Conservation (phyloP, 2,329 filamentous ascomycete genomes). For the Claviceps fusiformis region DNA sequence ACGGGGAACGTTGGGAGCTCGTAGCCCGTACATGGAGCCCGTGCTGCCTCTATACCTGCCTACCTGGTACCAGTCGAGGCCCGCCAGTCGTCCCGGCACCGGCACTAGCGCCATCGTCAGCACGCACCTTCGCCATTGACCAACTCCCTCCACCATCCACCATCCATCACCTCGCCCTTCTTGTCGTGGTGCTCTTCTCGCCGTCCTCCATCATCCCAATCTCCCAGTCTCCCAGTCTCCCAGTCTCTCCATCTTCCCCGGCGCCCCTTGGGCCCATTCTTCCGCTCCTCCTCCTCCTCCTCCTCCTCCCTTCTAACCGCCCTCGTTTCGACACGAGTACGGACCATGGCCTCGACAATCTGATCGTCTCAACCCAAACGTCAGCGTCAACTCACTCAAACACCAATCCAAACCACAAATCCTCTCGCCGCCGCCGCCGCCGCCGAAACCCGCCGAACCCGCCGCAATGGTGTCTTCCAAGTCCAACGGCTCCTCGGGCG, state of each 20-base stretch:
- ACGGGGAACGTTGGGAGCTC: too few relatives aligned
- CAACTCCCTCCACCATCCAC: neutral
- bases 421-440: slow-evolving; percentile 4
- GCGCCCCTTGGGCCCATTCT: neutral
- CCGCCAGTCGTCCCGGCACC: neutral
- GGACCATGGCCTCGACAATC: slow-evolving; percentile 26
- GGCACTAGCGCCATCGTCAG: neutral
- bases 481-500: slow-evolving; percentile 32
- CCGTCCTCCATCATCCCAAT: neutral
- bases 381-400: neutral
- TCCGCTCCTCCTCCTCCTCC: too few relatives aligned
- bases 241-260: neutral
- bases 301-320: neutral
- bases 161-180: neutral
- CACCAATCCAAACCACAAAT: neutral
- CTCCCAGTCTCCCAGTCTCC: neutral
- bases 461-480: slow-evolving; percentile 39
- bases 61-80: too few relatives aligned
- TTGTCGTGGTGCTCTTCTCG: neutral
- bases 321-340: slow-evolving; percentile 6
- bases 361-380: slow-evolving; percentile 13
- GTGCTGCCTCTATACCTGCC: too few relatives aligned
- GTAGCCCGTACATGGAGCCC: too few relatives aligned
- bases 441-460: slow-evolving; percentile 3
- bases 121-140: neutral